A percentile compares a stretch with the other conserved stretches of the same genome.
phyloP scores from a whole-genome alignment of 495 filamentous ascomycete species.

The Lasiosphaeria hispida region DNA sequence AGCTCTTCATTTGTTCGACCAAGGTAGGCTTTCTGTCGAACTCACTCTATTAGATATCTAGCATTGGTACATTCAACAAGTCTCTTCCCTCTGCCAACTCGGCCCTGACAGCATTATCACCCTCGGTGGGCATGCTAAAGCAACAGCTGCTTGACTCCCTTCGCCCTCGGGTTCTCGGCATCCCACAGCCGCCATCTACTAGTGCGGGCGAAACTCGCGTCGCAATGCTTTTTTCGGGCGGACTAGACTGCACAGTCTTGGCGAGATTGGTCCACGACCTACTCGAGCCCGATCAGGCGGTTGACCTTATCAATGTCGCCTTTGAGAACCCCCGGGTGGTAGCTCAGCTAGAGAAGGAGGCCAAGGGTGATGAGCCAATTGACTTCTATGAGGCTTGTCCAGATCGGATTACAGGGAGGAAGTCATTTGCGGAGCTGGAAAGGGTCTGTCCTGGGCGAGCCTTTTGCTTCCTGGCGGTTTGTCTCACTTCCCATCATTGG shows the following conservation, averaged over 20 bases:
- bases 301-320: constrained; percentile 93
- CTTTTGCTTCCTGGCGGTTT: constrained; percentile 75
- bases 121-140: constrained; percentile 56
- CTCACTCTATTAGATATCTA: constrained; percentile 52
- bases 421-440: constrained; percentile 70
- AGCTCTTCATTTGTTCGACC: background rate
- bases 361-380: constrained; percentile 16
- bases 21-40: constrained; percentile 30
- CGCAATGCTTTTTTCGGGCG: constrained; percentile 90
- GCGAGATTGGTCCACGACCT: constrained; percentile 81
- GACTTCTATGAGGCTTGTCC: constrained; percentile 78
- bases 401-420: constrained; percentile 81
- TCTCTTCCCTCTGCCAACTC: constrained; percentile 38
- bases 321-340: constrained; percentile 88
- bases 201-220: constrained; percentile 48
- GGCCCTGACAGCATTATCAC: constrained; percentile 46
- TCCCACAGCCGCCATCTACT: constrained; percentile 56
- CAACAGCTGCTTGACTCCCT: constrained; percentile 63
- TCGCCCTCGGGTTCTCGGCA: constrained; percentile 59
- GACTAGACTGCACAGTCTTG: constrained; percentile 87
- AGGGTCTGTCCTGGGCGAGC: constrained; percentile 65
- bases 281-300: constrained; percentile 60
- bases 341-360: constrained; percentile 29
- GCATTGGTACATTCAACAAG: constrained; percentile 62
- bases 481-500: constrained; percentile 14